Evolutionary conservation across 2,329 filamentous ascomycete species (phyloP), one percentile per base, ranked within the genome.

Genomic region (Periconia sp.): DNA sequence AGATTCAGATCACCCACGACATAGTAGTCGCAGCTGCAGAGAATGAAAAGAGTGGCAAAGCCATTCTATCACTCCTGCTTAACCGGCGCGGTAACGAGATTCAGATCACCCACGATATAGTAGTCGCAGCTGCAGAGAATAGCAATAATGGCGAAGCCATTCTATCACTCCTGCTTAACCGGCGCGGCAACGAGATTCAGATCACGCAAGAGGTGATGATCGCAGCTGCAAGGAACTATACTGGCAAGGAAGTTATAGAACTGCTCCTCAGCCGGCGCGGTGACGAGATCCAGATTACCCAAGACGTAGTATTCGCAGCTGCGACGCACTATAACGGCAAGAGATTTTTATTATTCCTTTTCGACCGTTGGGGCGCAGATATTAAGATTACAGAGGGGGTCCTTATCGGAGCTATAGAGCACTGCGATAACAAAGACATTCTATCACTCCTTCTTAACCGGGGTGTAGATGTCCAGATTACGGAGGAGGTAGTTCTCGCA

Each of bases 181-280:
- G 33, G 43, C 47, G 41, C n/a, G 45, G 55, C 19, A 19, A 10
- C 13, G 48, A 55, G 5, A 18, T 55, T 30, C 11, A 35, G 18
- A 48, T 55, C 35, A 55, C 52, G 15, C n/a, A 55, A 23, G 54
- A 52, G 49, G 49, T 57, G 6, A 41, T 14, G 1, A 49, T n/a
- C 47, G 49, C 49, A 49, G 50, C 49, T 43, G 27, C 40, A 19
- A 45, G 44, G 45, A 31, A 23, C 18, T 6, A 17, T 18, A 42
- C 19, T 52, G 45, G 54, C 20, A 52, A 50, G 13, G 31, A 56
- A 37, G 31, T 56, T 18, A 54, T 56, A 41, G 37, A 30, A 40
- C 43, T 53, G n/a, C 53, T 58, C 46, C 56, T 59, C 20, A 45
- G 55, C n/a, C 45, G 19, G 41, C 42, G 54, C 19, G 46, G 50